Evolutionary conservation across 2,329 filamentous ascomycete genomes (phyloP).

Genomic region (Aureobasidium mangrovei): DNA sequence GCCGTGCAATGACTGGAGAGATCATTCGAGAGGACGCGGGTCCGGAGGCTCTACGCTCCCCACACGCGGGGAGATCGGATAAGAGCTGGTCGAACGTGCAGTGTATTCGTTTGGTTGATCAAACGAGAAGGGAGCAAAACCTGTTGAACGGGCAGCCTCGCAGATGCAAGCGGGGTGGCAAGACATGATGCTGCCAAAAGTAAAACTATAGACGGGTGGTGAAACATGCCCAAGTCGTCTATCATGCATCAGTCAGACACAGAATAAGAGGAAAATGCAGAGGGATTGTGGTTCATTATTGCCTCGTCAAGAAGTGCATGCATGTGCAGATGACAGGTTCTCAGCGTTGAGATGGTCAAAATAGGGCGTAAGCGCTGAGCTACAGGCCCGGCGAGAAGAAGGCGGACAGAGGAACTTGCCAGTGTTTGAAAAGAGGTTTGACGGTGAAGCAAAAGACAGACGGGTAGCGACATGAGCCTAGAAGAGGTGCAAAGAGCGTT

Average conservation of each 20-base stretch:
- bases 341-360: background rate
- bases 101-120: constrained; percentile 8
- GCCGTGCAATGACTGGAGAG: constrained; percentile 6
- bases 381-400: background rate
- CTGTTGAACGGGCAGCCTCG: constrained; percentile 2
- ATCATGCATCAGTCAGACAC: constrained; percentile 5
- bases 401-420: background rate
- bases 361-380: background rate
- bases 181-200: background rate
- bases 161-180: constrained; percentile 4
- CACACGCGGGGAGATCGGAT: constrained; percentile 4
- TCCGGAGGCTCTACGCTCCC: background rate
- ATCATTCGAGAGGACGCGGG: background rate
- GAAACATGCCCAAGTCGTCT: background rate
- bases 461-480: background rate
- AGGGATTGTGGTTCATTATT: constrained; percentile 1
- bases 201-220: background rate
- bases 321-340: constrained; percentile 10
- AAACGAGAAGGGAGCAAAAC: constrained; percentile 6
- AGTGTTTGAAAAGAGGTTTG: background rate
- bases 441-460: background rate
- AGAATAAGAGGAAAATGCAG: background rate
- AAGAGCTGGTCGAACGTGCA: constrained; percentile 2
- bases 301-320: constrained; percentile 9
- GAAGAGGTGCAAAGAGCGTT: background rate